These are phyloP conservation scores for Barnettozyma siamensis DNA, from an alignment of 805 yeast genomes.

Conservation along the genomic window DNA sequence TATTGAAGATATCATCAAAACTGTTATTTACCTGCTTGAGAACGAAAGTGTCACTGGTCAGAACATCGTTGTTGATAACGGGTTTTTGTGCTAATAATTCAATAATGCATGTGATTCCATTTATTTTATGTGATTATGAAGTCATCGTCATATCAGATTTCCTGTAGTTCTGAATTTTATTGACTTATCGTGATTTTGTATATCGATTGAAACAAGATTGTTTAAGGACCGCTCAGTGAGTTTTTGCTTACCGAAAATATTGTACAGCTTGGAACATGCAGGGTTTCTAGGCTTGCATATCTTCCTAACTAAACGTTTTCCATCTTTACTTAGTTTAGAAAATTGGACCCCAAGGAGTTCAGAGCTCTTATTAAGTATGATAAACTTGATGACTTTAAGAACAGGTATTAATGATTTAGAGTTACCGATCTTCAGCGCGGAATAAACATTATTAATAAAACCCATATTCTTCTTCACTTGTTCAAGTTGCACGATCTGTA, in stretches of 20 bases:
- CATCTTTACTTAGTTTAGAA: conserved; percentile 1
- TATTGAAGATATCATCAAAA: conserved; percentile 20
- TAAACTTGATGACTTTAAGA: conserved; percentile 10
- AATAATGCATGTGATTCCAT: no score
- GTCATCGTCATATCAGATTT: no score
- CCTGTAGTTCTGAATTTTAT: no score
- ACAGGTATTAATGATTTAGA: conserved; percentile 14
- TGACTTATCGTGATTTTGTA: no score
- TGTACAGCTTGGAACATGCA: neutral
- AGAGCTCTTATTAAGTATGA: neutral
- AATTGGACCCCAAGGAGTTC: neutral
- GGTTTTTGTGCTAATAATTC: conserved; percentile 18
- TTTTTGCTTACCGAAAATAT: no score
- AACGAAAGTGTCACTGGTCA: conserved; percentile 27
- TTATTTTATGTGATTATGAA: no score
- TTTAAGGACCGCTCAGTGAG: neutral
- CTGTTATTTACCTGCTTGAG: conserved; percentile 20
- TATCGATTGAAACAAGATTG: neutral
- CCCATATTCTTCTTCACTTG: neutral
- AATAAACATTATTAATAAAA: conserved; percentile 7
- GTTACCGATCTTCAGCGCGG: conserved; percentile 8
- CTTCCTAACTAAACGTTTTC: no score
- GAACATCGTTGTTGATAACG: conserved; percentile 27
- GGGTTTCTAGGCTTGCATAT: neutral
- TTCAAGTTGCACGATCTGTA: conserved; percentile 2